Conservation (phyloP, 352 stramenopile species). For the Globisporangium emineosum region DNA sequence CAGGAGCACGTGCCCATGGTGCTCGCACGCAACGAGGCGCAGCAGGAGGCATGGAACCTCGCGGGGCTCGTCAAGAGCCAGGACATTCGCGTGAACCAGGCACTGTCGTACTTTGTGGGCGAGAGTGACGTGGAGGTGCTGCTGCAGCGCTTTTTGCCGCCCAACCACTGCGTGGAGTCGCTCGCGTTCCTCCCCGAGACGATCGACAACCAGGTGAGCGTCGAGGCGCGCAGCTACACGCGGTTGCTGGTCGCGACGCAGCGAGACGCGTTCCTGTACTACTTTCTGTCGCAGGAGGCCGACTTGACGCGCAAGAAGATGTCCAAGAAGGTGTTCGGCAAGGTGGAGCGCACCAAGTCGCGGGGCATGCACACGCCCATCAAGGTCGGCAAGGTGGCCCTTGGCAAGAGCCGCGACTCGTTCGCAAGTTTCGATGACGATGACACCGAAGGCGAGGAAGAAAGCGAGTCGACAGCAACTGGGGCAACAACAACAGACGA, state of each 20-base stretch:
- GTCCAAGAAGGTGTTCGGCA: slow-evolving; percentile 70
- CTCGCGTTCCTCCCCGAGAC: slow-evolving; percentile 80
- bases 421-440: slow-evolving; percentile 32
- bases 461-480: slow-evolving; percentile 12
- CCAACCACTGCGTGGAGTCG: slow-evolving; percentile 64
- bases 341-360: slow-evolving; percentile 37
- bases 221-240: slow-evolving; percentile 75
- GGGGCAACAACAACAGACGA: slow-evolving; percentile 7
- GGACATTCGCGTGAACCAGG: slow-evolving; percentile 81
- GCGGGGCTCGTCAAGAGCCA: slow-evolving; percentile 67
- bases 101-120: slow-evolving; percentile 66
- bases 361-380: slow-evolving; percentile 41
- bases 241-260: slow-evolving; percentile 65
- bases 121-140: slow-evolving; percentile 67
- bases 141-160: slow-evolving; percentile 68
- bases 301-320: slow-evolving; percentile 77
- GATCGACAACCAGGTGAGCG: slow-evolving; percentile 74
- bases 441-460: not conserved
- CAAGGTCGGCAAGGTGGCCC: slow-evolving; percentile 30
- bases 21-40: slow-evolving; percentile 63
- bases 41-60: slow-evolving; percentile 72
- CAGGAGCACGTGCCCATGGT: slow-evolving; percentile 60
- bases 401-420: slow-evolving; percentile 25
- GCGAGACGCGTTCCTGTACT: slow-evolving; percentile 75
- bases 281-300: slow-evolving; percentile 69